Percentiles rank a stretch among this genome's conserved stretches.
Evolutionary conservation across 495 filamentous ascomycete genomes (phyloP).

Genomic region (Mycothermus thermophilus): DNA sequence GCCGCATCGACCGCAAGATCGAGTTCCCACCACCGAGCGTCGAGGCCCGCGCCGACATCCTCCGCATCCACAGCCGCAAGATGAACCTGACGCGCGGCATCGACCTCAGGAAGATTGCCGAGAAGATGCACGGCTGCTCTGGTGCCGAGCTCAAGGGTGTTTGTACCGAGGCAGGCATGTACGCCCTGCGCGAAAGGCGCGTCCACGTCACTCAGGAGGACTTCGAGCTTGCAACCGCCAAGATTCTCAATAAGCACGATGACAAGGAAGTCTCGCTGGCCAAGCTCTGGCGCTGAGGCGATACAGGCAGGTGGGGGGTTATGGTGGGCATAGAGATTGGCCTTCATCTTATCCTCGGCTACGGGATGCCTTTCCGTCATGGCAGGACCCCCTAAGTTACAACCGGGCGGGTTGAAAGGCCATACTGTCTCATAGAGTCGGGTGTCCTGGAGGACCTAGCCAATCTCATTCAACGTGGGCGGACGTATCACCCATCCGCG

Average conservation of each 20-base stretch:
- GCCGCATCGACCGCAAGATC: constrained; percentile 97
- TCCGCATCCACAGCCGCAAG: constrained; percentile 87
- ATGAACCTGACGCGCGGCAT: constrained; percentile 99
- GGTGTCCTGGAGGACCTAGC: no score
- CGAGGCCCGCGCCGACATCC: constrained; percentile 92
- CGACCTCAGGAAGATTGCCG: constrained; percentile 94
- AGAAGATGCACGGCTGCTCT: constrained; percentile 99
- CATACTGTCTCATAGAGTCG: no score
- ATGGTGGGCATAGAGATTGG: neutral
- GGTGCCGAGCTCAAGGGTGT: constrained; percentile 96
- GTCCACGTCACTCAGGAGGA: constrained; percentile 99
- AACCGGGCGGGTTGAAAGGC: no score
- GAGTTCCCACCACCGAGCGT: constrained; percentile 97
- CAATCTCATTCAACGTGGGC: no score
- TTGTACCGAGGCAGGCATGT: constrained; percentile 96
- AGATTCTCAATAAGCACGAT: constrained; percentile 99
- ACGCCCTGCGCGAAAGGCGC: constrained; percentile 80
- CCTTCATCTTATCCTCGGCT: neutral
- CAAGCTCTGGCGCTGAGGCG: constrained; percentile 23
- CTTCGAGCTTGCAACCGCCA: constrained; percentile 95
- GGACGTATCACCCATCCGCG: no score
- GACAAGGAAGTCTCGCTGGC: constrained; percentile 66
- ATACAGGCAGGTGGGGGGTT: neutral
- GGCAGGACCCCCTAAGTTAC: no score
- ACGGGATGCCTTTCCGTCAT: no score